phyloP scores from a whole-genome alignment of 2,329 filamentous ascomycete species.

The Colletotrichum somersetense region DNA sequence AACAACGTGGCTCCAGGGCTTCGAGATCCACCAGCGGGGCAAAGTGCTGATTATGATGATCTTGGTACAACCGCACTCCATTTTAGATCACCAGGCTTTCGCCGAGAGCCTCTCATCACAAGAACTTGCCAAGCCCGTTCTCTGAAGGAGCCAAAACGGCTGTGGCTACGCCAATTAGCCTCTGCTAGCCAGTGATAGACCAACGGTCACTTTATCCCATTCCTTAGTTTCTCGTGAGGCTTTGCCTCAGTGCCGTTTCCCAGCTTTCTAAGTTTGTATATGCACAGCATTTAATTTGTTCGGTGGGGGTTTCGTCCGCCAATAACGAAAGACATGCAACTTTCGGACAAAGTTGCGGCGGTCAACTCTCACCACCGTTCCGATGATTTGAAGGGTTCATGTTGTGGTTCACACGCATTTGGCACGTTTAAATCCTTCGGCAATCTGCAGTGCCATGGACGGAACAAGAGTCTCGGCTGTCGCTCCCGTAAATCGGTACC shows the following conservation, averaged over 20 bases:
- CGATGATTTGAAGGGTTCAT: background rate
- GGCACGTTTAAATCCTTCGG: slow-evolving; percentile 10
- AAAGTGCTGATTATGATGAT: slow-evolving; percentile 33
- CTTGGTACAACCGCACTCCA: slow-evolving; percentile 1
- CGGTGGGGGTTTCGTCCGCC: background rate
- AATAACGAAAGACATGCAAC: background rate
- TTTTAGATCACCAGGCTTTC: slow-evolving; percentile 5
- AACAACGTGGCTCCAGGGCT: slow-evolving; percentile 2
- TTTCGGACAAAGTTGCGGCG: background rate
- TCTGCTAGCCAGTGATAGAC: slow-evolving; percentile 5
- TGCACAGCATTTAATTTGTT: background rate
- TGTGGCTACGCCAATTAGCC: slow-evolving; percentile 26
- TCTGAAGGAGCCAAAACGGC: slow-evolving; percentile 11
- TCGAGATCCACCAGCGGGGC: slow-evolving; percentile 30
- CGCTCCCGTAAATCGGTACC: background rate
- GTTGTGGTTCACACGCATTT: background rate
- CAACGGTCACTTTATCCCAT: slow-evolving; percentile 22
- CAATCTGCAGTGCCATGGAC: slow-evolving; percentile 6
- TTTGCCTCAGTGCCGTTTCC: background rate
- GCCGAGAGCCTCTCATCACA: background rate
- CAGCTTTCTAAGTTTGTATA: background rate
- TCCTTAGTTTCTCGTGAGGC: background rate
- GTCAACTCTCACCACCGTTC: background rate
- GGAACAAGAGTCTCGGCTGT: background rate
- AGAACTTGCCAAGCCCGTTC: slow-evolving; percentile 8